Evolutionary conservation across 1,139 yeast genomes (phyloP).

Genomic region (Zygosaccharomyces sapae): DNA sequence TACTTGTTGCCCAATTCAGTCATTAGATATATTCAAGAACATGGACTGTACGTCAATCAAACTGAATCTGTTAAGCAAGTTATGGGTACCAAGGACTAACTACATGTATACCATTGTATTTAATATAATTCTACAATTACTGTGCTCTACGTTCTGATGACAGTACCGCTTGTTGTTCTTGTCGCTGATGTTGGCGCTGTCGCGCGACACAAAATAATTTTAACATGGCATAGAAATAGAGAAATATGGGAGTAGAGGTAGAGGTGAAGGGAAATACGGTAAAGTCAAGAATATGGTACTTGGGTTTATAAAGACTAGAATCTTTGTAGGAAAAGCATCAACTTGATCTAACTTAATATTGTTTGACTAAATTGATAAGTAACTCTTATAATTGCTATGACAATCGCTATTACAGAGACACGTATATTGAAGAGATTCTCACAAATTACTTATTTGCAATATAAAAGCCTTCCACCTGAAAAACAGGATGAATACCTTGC

Average conservation of each 20-base stretch:
- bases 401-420: conserved; percentile 2
- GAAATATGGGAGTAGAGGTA: too few relatives aligned
- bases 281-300: too few relatives aligned
- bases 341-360: too few relatives aligned
- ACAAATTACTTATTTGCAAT: conserved; percentile 13
- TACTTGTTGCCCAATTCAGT: conserved; percentile 91
- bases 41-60: conserved; percentile 75
- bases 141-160: too few relatives aligned
- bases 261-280: not conserved
- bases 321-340: too few relatives aligned
- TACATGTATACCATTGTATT: too few relatives aligned
- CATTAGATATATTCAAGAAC: conserved; percentile 90
- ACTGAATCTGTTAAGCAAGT: conserved; percentile 94
- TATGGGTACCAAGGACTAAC: conserved; percentile 45
- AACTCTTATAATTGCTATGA: not conserved
- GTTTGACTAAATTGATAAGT: not conserved
- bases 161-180: too few relatives aligned
- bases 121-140: too few relatives aligned
- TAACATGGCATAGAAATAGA: conserved; percentile 1
- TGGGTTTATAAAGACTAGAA: too few relatives aligned
- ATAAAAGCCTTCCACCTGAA: conserved; percentile 8
- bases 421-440: conserved; percentile 8
- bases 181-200: conserved; percentile 1
- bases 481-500: conserved; percentile 15
- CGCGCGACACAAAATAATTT: conserved; percentile 6